Conservation (phyloP, 768 basidiomycete genomes). For the Postia placenta region DNA sequence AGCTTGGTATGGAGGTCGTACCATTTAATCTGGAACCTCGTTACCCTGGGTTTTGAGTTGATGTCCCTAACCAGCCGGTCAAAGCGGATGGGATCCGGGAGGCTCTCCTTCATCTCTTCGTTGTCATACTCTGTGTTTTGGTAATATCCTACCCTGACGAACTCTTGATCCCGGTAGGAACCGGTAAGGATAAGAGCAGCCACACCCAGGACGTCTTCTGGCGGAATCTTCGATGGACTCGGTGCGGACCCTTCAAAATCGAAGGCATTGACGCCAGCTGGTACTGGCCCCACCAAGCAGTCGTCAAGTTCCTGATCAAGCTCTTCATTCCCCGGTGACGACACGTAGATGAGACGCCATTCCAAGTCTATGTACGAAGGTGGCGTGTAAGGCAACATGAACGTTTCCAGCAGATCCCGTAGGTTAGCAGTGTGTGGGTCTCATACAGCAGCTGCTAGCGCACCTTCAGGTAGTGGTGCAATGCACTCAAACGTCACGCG, state of each 20-base stretch:
- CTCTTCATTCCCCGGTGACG: conserved; percentile 84
- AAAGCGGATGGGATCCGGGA: conserved; percentile 64
- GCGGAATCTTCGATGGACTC: conserved; percentile 75
- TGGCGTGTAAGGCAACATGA: neutral
- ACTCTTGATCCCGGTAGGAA: conserved; percentile 94
- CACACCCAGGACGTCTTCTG: conserved; percentile 90
- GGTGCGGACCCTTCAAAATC: conserved; percentile 91
- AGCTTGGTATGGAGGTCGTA: conserved; percentile 31
- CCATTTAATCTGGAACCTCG: conserved; percentile 89
- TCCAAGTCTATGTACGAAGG: conserved; percentile 69
- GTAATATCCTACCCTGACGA: conserved; percentile 99
- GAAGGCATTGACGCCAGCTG: conserved; percentile 94
- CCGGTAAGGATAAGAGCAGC: conserved; percentile 96
- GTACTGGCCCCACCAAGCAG: conserved; percentile 96
- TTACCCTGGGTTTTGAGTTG: conserved; percentile 88
- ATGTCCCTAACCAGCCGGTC: conserved; percentile 83
- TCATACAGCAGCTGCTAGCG: too few species aligned
- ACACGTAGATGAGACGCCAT: conserved; percentile 97
- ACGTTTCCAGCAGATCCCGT: neutral
- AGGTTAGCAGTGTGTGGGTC: too few species aligned
- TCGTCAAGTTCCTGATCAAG: conserved; percentile 97
- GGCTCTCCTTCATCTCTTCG: conserved; percentile 79
- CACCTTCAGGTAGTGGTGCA: conserved; percentile 83
- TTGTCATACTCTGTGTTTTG: conserved; percentile 99
- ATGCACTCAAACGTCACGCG: conserved; percentile 98